Percentiles rank a stretch among this genome's conserved stretches.
Conservation (phyloP, 1,284 basidiomycete species). For the Sanghuangporus baumii region DNA sequence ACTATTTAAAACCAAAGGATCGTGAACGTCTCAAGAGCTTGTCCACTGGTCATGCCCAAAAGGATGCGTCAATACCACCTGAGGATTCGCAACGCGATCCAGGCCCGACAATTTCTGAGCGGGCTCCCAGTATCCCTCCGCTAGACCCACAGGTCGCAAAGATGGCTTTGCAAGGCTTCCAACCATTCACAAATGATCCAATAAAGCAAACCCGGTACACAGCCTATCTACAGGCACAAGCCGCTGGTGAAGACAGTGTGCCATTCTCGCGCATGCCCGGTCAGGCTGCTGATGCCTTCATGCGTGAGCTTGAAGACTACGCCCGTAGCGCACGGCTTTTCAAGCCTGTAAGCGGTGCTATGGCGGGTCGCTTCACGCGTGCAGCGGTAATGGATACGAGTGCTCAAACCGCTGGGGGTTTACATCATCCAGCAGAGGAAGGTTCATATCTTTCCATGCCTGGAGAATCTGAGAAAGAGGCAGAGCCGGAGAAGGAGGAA, state of each 20-base stretch:
- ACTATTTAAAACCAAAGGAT: slow-evolving; percentile 90
- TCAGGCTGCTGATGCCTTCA: slow-evolving; percentile 64
- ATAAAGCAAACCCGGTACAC: slow-evolving; percentile 83
- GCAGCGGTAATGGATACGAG: slow-evolving; percentile 61
- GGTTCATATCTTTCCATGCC: slow-evolving; percentile 26
- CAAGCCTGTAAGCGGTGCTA: slow-evolving; percentile 87
- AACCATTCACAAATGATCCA: slow-evolving; percentile 79
- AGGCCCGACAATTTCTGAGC: slow-evolving; percentile 25
- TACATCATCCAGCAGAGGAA: slow-evolving; percentile 58
- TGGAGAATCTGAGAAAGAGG: slow-evolving; percentile 37
- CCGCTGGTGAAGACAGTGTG: slow-evolving; percentile 33
- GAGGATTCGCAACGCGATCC: slow-evolving; percentile 22
- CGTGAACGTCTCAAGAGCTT: slow-evolving; percentile 76
- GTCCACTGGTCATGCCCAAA: slow-evolving; percentile 29
- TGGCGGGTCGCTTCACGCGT: slow-evolving; percentile 89
- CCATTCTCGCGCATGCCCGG: slow-evolving; percentile 44
- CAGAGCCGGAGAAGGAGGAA: slow-evolving; percentile 48
- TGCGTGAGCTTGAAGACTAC: slow-evolving; percentile 83
- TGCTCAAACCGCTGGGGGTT: slow-evolving; percentile 63
- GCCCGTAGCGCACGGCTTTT: slow-evolving; percentile 85
- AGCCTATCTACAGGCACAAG: slow-evolving; percentile 75
- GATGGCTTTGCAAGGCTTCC: slow-evolving; percentile 84
- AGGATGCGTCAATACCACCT: slow-evolving; percentile 23
- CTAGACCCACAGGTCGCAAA: slow-evolving; percentile 77
- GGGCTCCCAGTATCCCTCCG: slow-evolving; percentile 46